Conservation (phyloP, 1,284 basidiomycete genomes). For the Trichosporon inkin region DNA sequence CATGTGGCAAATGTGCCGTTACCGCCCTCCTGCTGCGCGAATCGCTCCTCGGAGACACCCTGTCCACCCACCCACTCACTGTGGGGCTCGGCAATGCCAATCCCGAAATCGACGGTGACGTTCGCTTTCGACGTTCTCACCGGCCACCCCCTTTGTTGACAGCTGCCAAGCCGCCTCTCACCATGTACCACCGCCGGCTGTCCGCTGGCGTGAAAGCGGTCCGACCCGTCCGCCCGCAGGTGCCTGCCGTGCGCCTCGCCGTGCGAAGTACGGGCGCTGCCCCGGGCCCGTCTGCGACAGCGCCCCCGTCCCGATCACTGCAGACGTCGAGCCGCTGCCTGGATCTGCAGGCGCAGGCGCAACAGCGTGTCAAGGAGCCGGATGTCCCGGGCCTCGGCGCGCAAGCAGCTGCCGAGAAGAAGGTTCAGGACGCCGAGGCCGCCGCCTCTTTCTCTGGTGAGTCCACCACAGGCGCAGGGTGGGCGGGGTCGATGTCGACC, state of each 20-base stretch:
- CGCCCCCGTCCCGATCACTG: slow-evolving; percentile 10
- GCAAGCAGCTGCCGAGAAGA: slow-evolving; percentile 13
- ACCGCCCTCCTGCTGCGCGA: too few species aligned
- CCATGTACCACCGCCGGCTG: slow-evolving; percentile 4
- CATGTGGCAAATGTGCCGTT: slow-evolving; percentile 2
- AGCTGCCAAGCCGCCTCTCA: background rate
- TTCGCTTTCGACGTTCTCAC: background rate
- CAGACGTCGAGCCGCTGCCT: slow-evolving; percentile 4
- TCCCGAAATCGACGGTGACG: background rate
- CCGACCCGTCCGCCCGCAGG: background rate
- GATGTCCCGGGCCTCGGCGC: background rate
- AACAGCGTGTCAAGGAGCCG: background rate
- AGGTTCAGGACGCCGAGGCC: slow-evolving; percentile 21
- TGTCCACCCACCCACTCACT: too few species aligned
- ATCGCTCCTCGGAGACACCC: too few species aligned
- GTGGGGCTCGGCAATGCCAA: background rate
- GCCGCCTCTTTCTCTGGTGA: slow-evolving; percentile 19
- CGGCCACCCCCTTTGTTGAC: background rate
- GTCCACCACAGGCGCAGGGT: too few species aligned
- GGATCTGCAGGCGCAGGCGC: background rate
- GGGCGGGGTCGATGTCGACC: too few species aligned
- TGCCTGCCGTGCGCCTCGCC: background rate
- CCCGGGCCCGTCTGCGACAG: background rate
- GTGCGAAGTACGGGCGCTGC: background rate
- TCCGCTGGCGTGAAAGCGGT: background rate